Percentiles rank a stretch among this genome's conserved stretches.
Evolutionary conservation across 106 monocot species (phyloP).

Genomic region (Alisma plantagoaquatica): DNA sequence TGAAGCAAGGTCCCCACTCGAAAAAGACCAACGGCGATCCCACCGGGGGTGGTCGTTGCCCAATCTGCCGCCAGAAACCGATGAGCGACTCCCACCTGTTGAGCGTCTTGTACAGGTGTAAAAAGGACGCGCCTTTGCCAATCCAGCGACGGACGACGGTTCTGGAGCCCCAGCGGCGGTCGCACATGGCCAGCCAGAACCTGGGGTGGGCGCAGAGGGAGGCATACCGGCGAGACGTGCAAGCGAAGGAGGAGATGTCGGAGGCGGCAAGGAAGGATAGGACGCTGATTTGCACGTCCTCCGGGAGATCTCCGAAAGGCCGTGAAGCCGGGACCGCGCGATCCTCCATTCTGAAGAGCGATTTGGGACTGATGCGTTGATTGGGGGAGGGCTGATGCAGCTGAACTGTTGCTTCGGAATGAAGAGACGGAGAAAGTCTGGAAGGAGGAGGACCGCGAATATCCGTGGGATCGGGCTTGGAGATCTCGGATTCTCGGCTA

Average conservation of each 20-base stretch:
- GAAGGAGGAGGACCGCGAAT: neutral
- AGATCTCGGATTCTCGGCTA: neutral
- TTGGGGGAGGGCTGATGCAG: too few species aligned
- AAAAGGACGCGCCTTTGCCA: slow-evolving; percentile 4
- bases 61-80: slow-evolving; percentile 78
- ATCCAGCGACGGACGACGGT: slow-evolving; percentile 30
- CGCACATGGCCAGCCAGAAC: slow-evolving; percentile 52
- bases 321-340: neutral
- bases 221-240: slow-evolving; percentile 43
- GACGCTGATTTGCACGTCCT: slow-evolving; percentile 55
- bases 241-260: slow-evolving; percentile 40
- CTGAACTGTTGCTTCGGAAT: too few species aligned
- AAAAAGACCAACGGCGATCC: slow-evolving; percentile 44
- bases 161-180: slow-evolving; percentile 54
- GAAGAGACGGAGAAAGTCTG: too few species aligned
- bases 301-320: slow-evolving; percentile 55
- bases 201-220: slow-evolving; percentile 31
- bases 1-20: slow-evolving; percentile 57
- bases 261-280: slow-evolving; percentile 50
- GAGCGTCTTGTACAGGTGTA: slow-evolving; percentile 19
- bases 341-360: neutral
- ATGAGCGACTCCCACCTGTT: slow-evolving; percentile 37
- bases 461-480: neutral
- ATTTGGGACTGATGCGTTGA: too few species aligned
- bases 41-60: slow-evolving; percentile 9